A percentile compares a stretch with the other conserved stretches of the same genome.
These are phyloP conservation scores for Trametes coccinea DNA, from an alignment of 768 basidiomycete genomes.

Conservation along the genomic window DNA sequence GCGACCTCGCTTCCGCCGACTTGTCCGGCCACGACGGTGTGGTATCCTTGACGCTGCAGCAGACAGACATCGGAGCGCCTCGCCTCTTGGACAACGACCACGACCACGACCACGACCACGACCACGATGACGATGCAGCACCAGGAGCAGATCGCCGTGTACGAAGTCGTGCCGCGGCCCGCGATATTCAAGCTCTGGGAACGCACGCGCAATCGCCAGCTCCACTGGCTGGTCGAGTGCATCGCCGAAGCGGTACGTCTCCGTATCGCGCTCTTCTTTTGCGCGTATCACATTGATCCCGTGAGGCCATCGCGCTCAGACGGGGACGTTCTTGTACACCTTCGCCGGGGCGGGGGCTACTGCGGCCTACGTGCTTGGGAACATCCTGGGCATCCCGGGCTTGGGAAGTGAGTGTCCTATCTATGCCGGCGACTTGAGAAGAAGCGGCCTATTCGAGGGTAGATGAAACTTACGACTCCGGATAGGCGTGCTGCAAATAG, in stretches of 20 bases:
- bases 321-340: conserved; percentile 32
- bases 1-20: too few species aligned
- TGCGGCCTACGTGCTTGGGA: conserved; percentile 33
- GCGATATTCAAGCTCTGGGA: conserved; percentile 24
- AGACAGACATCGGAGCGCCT: too few species aligned
- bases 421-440: background rate
- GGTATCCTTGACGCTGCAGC: too few species aligned
- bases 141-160: conserved; percentile 21
- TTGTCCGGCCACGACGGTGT: too few species aligned
- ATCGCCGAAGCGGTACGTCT: conserved; percentile 33
- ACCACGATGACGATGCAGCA: background rate
- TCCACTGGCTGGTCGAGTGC: conserved; percentile 31
- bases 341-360: conserved; percentile 35
- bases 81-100: too few species aligned
- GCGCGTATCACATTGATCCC: background rate
- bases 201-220: conserved; percentile 27
- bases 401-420: conserved; percentile 33
- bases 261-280: background rate
- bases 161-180: conserved; percentile 25
- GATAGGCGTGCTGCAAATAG: conserved; percentile 37
- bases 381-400: conserved; percentile 24
- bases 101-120: background rate
- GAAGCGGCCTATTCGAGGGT: background rate
- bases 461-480: background rate
- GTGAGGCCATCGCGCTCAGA: conserved; percentile 5